Base-by-base conservation (phyloP, 2,329 filamentous ascomycete species). In the Harringtonia lauricola region DNA sequence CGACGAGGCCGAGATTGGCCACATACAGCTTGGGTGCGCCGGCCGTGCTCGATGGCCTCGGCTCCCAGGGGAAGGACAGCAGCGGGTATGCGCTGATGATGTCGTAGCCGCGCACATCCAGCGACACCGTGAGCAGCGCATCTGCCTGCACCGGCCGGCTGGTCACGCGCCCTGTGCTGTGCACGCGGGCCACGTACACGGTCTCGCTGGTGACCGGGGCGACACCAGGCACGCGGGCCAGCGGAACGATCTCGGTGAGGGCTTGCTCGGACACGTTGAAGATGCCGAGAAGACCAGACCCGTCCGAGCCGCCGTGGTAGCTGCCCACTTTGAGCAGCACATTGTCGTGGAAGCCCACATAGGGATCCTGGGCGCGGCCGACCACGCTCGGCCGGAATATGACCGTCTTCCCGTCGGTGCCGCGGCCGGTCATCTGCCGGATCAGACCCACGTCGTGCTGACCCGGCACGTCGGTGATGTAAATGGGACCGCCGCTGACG, bases 381-480 rank as follows among this genome's bases (percentile, higher is more conserved):
- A 87, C 61, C 0, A 78, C 74, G 48, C 80, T 83, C 0, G 90
- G 87, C 2, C 90, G 74, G 45, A 96, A 77, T 18, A 94, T 84
- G 0, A 94, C 76, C 0, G 86, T 92, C 50, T 78, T 81, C 0
- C 81, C 85, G 21, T 76, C 68, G 0, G 79, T 69, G 0, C 85
- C 92, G 12, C 71, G 66, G 0, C 83, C 89, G 0, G 84, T 88
- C 72, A 96, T 89, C 58, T 94, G 81, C 24, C 71, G 63, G 47
- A 98, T 83, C 15, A 98, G 62, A 7, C 71, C 63, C 26, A 88
- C 55, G 55, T 95, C 74, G 59, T 96, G 87, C 47, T 86, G 65
- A 0, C 87, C 89, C 0, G 90, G 90, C 1, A 79, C 74, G 60
- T 98, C 92, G 0, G 90, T 96, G 58, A 98, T 89, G 55, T 94